Percentiles rank a stretch among this genome's conserved stretches.
Conservation (phyloP, 768 basidiomycete genomes). For the Royoungia palumana region DNA sequence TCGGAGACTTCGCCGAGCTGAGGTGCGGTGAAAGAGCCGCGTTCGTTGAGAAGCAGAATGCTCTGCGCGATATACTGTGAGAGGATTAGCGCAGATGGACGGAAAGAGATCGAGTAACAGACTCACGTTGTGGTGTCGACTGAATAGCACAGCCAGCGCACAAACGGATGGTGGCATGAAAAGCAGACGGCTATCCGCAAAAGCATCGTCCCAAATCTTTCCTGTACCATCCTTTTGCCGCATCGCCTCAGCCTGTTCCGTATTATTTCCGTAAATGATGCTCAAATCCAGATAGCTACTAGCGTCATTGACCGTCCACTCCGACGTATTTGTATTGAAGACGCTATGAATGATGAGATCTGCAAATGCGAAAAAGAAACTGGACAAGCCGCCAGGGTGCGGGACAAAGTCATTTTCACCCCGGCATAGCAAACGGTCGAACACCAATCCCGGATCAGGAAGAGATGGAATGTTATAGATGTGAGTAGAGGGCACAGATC, state of each 20-base stretch:
- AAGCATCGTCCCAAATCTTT: conserved; percentile 61
- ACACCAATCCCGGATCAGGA: conserved; percentile 66
- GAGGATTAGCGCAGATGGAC: conserved; percentile 5
- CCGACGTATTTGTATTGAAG: conserved; percentile 53
- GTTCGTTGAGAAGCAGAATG: conserved; percentile 67
- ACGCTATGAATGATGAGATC: conserved; percentile 70
- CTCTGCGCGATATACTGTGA: conserved; percentile 65
- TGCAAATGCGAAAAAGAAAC: conserved; percentile 77
- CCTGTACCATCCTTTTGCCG: conserved; percentile 66
- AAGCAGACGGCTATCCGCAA: conserved; percentile 62
- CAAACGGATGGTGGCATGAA: conserved; percentile 71
- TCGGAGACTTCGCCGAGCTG: conserved; percentile 9
- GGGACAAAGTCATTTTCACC: conserved; percentile 35
- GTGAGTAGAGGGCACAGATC: conserved; percentile 54
- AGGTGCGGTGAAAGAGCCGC: conserved; percentile 38
- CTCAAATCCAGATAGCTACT: conserved; percentile 78
- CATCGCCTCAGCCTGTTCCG: conserved; percentile 45
- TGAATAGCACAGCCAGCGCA: conserved; percentile 66
- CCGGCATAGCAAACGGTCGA: conserved; percentile 61
- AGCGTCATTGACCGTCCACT: conserved; percentile 56
- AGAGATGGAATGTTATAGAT: conserved; percentile 43
- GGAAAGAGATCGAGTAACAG: neutral
- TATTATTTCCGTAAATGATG: conserved; percentile 65
- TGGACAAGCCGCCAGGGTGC: conserved; percentile 69
- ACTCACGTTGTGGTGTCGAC: conserved; percentile 71